Evolutionary conservation across 148 eudicot species (phyloP).

Genomic region (Agrostemma githago): DNA sequence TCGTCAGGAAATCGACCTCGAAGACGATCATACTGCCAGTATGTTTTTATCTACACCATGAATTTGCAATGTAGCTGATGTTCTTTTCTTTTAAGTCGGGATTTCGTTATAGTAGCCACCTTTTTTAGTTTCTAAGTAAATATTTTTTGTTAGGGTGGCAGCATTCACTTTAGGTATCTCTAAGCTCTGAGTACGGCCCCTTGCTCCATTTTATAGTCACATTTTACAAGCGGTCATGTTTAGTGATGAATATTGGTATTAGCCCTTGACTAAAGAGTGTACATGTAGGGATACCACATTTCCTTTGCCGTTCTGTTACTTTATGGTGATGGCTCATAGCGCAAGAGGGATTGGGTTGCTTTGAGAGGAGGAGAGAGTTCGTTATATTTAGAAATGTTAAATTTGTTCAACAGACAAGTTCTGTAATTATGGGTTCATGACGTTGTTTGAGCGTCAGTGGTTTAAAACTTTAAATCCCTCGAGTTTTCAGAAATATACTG

Average conservation of each 20-base stretch:
- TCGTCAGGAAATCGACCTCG: constrained; percentile 87
- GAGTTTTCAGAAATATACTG: background rate
- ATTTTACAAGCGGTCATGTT: too few relatives aligned
- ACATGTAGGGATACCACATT: too few relatives aligned
- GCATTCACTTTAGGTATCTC: too few relatives aligned
- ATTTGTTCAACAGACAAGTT: too few relatives aligned
- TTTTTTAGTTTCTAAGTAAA: background rate
- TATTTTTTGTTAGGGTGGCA: background rate
- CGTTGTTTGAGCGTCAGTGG: background rate
- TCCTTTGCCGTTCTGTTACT: too few relatives aligned
- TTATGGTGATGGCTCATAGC: too few relatives aligned
- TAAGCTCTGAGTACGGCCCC: background rate
- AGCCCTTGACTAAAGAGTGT: too few relatives aligned
- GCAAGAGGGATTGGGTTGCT: background rate
- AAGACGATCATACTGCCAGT: constrained; percentile 83
- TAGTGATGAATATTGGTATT: too few relatives aligned
- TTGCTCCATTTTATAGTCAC: too few relatives aligned
- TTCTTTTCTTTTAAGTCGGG: background rate
- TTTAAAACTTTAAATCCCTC: background rate
- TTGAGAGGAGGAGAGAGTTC: background rate
- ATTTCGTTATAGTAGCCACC: background rate
- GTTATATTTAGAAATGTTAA: background rate
- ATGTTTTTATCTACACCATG: constrained; percentile 14
- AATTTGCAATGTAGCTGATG: background rate
- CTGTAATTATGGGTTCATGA: background rate